Base-by-base conservation (phyloP, 768 basidiomycete species). In the Hericium alpestre region DNA sequence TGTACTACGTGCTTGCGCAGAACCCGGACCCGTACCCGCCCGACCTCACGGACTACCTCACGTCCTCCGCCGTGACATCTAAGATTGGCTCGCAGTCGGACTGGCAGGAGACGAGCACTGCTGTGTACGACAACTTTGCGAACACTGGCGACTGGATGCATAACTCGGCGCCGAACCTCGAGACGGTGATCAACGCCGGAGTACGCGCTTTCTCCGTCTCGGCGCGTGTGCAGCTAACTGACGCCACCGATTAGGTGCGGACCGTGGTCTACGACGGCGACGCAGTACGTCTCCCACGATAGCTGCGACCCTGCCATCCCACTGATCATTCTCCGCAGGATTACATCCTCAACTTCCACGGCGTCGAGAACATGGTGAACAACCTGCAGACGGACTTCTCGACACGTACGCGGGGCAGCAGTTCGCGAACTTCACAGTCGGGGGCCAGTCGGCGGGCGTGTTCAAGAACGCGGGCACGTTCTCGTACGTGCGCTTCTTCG, bases 401-500 rank as follows among this genome's bases (percentile, higher is more conserved):
- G 2, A 16, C 0, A 20, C 69, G 22, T 82, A 72, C 63, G 68
- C 74, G 43, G 53, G 69, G 46, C 76, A 79, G 61, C 18, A 62
- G 0, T 81, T 80, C 65, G 59, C 72, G 11, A 71, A 72, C 49
- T 83, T 73, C 67, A 80, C 71, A 0, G 81, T 84, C 15, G 64
- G 70, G 1, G 82, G 82, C 0, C 71, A 76, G 56, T 56, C 65
- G 2, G 70, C 82, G 4, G 82, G 81, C 3, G 66, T 77, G 38
- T 81, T 70, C 69, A 83, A 83, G 70, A 81, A 80, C 57, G 80
- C 81, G 4, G 81, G 81, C 11, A 79, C 71, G 9, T 74, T 77
- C 65, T 80, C 80, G 8, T 83, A 82, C 59, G 64, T 83, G 13
- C 73, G 81, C 10, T 72, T 82, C 32, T 78, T 69, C 57, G 73